These are phyloP conservation scores for Russula earlei DNA, from an alignment of 768 basidiomycete species.

Conservation along the genomic window DNA sequence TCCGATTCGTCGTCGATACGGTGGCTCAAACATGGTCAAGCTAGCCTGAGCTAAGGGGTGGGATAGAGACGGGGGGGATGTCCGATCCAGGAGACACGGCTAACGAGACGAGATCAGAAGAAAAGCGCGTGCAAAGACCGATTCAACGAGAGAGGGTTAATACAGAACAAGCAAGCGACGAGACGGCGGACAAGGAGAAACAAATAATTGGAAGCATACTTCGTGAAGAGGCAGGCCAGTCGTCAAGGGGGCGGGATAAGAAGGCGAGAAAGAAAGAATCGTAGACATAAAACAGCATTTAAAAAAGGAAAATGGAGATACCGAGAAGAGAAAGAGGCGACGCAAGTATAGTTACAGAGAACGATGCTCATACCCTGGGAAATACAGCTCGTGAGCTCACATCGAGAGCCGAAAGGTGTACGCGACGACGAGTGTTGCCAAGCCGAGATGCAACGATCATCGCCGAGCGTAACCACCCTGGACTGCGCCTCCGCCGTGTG, in stretches of 20 bases:
- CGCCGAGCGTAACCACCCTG: slow-evolving; percentile 21
- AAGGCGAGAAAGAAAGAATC: not conserved
- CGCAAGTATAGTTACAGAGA: slow-evolving; percentile 13
- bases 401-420: not conserved
- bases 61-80: slow-evolving; percentile 11
- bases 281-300: slow-evolving; percentile 12
- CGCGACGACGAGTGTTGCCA: not conserved
- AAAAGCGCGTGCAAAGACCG: slow-evolving; percentile 10
- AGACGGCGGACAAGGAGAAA: not conserved
- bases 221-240: slow-evolving; percentile 9
- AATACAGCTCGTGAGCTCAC: slow-evolving; percentile 1
- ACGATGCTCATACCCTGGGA: slow-evolving; percentile 5
- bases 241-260: not conserved
- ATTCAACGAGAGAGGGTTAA: slow-evolving; percentile 13
- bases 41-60: slow-evolving; percentile 4
- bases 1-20: slow-evolving; percentile 16
- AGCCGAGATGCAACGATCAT: slow-evolving; percentile 6
- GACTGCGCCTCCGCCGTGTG: slow-evolving; percentile 17
- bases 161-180: slow-evolving; percentile 12
- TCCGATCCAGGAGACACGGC: slow-evolving; percentile 17
- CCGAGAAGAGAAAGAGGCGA: not conserved
- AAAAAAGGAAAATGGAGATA: not conserved
- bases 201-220: slow-evolving; percentile 18
- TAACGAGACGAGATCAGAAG: slow-evolving; percentile 6
- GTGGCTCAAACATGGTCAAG: not conserved